A percentile compares a stretch with the other conserved stretches of the same genome.
These are phyloP conservation scores for Zygosaccharomyces kombuchaensis DNA, from an alignment of 805 yeast genomes.

Conservation along the genomic window DNA sequence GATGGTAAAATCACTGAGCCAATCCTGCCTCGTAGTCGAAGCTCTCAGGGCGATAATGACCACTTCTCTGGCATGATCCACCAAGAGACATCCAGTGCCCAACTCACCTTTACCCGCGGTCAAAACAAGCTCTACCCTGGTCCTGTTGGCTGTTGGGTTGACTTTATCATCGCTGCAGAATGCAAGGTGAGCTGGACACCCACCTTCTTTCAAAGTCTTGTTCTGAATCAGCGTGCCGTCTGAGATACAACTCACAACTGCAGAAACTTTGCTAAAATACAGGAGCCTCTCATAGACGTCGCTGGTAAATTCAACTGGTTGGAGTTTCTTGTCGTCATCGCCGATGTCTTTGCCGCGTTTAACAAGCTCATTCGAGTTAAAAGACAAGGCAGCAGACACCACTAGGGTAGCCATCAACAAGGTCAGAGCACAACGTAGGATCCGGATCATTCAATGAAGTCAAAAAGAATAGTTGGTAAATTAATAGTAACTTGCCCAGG, in stretches of 20 bases:
- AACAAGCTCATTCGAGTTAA: neutral
- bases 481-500: neutral
- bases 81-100: constrained; percentile 54
- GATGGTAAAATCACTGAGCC: constrained; percentile 54
- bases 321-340: neutral
- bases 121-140: constrained; percentile 40
- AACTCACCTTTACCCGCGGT: constrained; percentile 42
- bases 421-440: neutral
- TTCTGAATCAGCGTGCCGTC: constrained; percentile 20
- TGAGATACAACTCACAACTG: constrained; percentile 37
- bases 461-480: neutral
- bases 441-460: neutral
- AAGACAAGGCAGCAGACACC: neutral
- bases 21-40: constrained; percentile 55
- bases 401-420: neutral
- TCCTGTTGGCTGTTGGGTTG: constrained; percentile 26
- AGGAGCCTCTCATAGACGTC: constrained; percentile 30
- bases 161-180: constrained; percentile 30
- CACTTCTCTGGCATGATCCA: constrained; percentile 42
- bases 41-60: constrained; percentile 60
- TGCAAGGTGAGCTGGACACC: constrained; percentile 32
- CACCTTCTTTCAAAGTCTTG: constrained; percentile 27
- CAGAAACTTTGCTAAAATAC: constrained; percentile 33
- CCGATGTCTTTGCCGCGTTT: neutral
- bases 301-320: constrained; percentile 3